Base-by-base conservation (phyloP, 2,329 filamentous ascomycete genomes). In the Curvularia eragrostidis region DNA sequence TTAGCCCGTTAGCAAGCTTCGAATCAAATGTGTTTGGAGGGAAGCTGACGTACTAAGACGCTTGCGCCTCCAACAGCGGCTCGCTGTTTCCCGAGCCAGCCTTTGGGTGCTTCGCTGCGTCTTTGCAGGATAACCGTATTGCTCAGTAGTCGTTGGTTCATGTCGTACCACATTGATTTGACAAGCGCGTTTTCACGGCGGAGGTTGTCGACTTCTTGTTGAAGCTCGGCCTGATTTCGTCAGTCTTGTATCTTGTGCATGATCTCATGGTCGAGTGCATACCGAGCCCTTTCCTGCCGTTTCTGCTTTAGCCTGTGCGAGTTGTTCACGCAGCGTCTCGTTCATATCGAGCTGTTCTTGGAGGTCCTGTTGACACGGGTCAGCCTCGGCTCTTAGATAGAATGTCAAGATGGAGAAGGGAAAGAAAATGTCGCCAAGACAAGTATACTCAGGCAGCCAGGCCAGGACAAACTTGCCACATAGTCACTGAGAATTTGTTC, bases 31-130 rank as follows among this genome's bases (percentile, higher is more conserved):
- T 50, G 32, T 38, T 24, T 42, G 32, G 24, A 53, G 52, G 56
- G n/a, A 36, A 54, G 49, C 56, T 55, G 48, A 49, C 68, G 47
- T 65, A 68, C 69, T 58, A 64, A 50, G 48, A 61, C 64, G 38
- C 61, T 61, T 39, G 61, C 60, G 39, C 67, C 71, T 7, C 72
- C 72, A n/a, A 81, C 78, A 50, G 77, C 68, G n/a, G 66, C 72
- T 73, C 91, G 85, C 82, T 95, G 91, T 81, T 91, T 93, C 70
- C 91, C 91, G 67, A 96, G 79, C 90, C 91, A 96, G 78, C 90
- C 93, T 77, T 87, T 89, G 13, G 91, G 89, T 66, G 85, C 85
- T 67, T 94, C 90, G 66, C 87, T 86, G 66, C 90, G 84, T 64
- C 91, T 82, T 72, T 93, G 89, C 61, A 96, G 78, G 53, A 91